Conservation (phyloP, 2,329 filamentous ascomycete species). For the Hypoxylon sp. region DNA sequence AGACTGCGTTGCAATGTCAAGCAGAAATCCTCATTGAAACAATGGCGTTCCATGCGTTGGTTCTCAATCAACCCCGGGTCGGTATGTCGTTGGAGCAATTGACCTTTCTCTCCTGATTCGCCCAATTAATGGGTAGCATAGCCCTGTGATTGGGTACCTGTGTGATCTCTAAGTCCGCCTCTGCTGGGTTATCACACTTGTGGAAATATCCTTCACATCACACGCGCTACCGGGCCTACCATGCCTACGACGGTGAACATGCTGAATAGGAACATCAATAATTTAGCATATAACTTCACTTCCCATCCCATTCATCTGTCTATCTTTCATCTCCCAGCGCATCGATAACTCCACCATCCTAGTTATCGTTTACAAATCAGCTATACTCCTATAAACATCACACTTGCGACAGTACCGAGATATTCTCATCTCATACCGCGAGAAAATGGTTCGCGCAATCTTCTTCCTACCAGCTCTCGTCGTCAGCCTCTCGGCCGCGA, state of each 20-base stretch:
- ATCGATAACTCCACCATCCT: neutral
- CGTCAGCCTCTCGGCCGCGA: conserved; percentile 3
- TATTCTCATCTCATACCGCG: neutral
- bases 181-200: conserved; percentile 30
- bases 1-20: neutral
- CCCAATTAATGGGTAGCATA: neutral
- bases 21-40: conserved; percentile 4
- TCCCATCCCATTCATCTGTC: neutral
- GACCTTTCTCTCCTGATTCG: conserved; percentile 23
- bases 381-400: neutral
- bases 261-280: conserved; percentile 16
- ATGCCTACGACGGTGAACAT: conserved; percentile 6
- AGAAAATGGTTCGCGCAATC: conserved; percentile 19
- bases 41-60: conserved; percentile 5
- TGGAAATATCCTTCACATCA: conserved; percentile 33
- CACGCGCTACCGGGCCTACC: conserved; percentile 28
- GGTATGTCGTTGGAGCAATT: conserved; percentile 18
- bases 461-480: conserved; percentile 19
- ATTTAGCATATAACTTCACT: conserved; percentile 30
- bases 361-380: neutral
- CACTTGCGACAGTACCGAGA: neutral
- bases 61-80: neutral
- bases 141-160: conserved; percentile 33
- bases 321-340: neutral
- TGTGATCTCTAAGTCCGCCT: conserved; percentile 35